These are phyloP conservation scores for Elongisporangium undulatum DNA, from an alignment of 352 stramenopile species.

Conservation along the genomic window DNA sequence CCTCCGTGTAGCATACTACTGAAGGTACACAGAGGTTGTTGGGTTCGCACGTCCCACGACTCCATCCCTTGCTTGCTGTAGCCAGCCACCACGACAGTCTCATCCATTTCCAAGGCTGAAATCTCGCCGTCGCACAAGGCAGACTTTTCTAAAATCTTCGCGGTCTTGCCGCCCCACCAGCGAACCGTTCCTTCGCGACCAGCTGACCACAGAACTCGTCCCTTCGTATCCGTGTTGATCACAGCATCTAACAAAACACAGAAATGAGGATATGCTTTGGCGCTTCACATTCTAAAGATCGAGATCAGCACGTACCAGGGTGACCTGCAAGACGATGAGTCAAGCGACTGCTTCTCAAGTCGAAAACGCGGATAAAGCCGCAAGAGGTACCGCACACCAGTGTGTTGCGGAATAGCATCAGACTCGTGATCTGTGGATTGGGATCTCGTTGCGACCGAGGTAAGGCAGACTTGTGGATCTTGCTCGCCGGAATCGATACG, in stretches of 20 bases:
- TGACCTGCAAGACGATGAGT: slow-evolving; percentile 82
- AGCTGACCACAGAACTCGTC: slow-evolving; percentile 81
- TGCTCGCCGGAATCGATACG: slow-evolving; percentile 67
- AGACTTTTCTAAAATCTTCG: slow-evolving; percentile 84
- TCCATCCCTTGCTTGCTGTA: slow-evolving; percentile 84
- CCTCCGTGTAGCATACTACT: slow-evolving; percentile 67
- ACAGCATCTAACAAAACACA: slow-evolving; percentile 50
- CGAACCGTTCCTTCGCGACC: slow-evolving; percentile 78
- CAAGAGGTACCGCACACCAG: slow-evolving; percentile 84
- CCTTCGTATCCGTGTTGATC: slow-evolving; percentile 80
- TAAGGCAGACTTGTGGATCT: slow-evolving; percentile 83
- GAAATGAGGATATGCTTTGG: neutral
- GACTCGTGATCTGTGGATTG: slow-evolving; percentile 76
- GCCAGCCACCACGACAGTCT: slow-evolving; percentile 82
- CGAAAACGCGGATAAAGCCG: slow-evolving; percentile 85
- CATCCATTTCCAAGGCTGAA: slow-evolving; percentile 84
- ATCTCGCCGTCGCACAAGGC: slow-evolving; percentile 71
- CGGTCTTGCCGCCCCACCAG: slow-evolving; percentile 87
- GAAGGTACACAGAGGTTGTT: slow-evolving; percentile 84
- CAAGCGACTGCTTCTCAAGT: slow-evolving; percentile 71
- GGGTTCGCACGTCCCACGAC: slow-evolving; percentile 84
- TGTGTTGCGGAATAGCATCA: slow-evolving; percentile 87
- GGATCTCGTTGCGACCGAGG: slow-evolving; percentile 56
- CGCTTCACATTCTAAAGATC: neutral
- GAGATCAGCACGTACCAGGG: slow-evolving; percentile 40